Percentiles rank a stretch among this genome's conserved stretches.
Evolutionary conservation across 805 yeast genomes (phyloP).

Genomic region (Zygosaccharomyces rouxii): DNA sequence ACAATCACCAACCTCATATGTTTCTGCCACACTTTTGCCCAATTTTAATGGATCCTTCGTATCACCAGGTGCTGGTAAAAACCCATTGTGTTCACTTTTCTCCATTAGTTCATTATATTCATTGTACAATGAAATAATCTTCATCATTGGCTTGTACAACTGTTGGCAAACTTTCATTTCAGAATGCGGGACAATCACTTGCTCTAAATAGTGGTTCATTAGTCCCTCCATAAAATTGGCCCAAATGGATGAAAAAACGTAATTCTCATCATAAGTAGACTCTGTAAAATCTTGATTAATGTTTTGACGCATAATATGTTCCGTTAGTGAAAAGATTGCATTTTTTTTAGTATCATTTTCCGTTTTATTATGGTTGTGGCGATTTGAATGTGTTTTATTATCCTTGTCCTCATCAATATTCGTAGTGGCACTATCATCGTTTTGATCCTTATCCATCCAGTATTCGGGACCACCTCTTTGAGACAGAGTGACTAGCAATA

Average conservation of each 20-base stretch:
- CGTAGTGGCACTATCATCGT: slow-evolving; percentile 6
- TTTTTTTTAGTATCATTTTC: slow-evolving; percentile 5
- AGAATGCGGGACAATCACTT: slow-evolving; percentile 34
- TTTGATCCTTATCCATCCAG: slow-evolving; percentile 31
- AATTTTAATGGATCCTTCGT: background rate
- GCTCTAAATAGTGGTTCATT: slow-evolving; percentile 36
- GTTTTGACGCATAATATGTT: slow-evolving; percentile 33
- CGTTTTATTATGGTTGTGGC: background rate
- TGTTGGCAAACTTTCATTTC: slow-evolving; percentile 38
- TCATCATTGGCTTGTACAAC: slow-evolving; percentile 37
- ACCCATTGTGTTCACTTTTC: slow-evolving; percentile 35
- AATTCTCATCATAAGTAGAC: slow-evolving; percentile 31
- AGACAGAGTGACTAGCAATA: slow-evolving; percentile 30
- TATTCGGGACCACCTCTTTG: slow-evolving; percentile 37
- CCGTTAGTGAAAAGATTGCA: slow-evolving; percentile 27
- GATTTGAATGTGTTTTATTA: background rate
- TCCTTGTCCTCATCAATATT: background rate
- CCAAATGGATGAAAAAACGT: slow-evolving; percentile 37
- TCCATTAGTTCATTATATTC: slow-evolving; percentile 36
- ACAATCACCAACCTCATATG: slow-evolving; percentile 6
- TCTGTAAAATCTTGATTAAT: slow-evolving; percentile 34
- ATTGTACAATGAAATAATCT: slow-evolving; percentile 34
- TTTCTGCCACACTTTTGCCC: background rate
- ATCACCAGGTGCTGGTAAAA: slow-evolving; percentile 19
- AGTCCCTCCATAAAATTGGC: slow-evolving; percentile 39